Evolutionary conservation across 2,329 filamentous ascomycete genomes (phyloP).

Genomic region (Pyrenophora tritici-repentis): DNA sequence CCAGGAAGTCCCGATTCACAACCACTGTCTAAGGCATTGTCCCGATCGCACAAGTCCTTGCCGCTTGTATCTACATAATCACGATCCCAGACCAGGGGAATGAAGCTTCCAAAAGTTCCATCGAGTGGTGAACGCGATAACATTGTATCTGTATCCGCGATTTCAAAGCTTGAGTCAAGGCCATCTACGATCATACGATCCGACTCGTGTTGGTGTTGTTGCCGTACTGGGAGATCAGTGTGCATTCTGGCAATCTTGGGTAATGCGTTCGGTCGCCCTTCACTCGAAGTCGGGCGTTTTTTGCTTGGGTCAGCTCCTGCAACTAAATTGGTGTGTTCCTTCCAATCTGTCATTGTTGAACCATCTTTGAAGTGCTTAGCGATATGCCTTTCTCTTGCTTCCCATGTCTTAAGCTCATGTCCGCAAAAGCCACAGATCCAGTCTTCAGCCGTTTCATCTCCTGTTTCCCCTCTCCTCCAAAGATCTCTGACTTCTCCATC

Average conservation of each 20-base stretch:
- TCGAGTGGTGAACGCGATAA: no score
- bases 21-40: no score
- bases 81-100: no score
- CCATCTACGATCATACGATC: no score
- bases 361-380: constrained; percentile 43
- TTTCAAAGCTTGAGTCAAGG: no score
- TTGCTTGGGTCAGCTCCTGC: not conserved
- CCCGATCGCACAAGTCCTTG: no score
- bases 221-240: not conserved
- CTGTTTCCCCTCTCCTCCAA: constrained; percentile 33
- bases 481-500: constrained; percentile 30
- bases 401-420: constrained; percentile 32
- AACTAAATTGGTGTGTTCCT: not conserved
- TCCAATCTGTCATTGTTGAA: constrained; percentile 37
- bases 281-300: constrained; percentile 7
- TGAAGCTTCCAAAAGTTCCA: no score
- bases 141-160: no score
- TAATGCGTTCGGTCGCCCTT: constrained; percentile 1
- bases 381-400: constrained; percentile 39
- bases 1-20: no score
- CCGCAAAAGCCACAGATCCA: constrained; percentile 44
- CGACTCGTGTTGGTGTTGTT: not conserved
- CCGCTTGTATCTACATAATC: no score
- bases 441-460: constrained; percentile 15
- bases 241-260: constrained; percentile 7